Base-by-base conservation (phyloP, 371 early-diverging fungal species). In the Haplosporangium sp. region DNA sequence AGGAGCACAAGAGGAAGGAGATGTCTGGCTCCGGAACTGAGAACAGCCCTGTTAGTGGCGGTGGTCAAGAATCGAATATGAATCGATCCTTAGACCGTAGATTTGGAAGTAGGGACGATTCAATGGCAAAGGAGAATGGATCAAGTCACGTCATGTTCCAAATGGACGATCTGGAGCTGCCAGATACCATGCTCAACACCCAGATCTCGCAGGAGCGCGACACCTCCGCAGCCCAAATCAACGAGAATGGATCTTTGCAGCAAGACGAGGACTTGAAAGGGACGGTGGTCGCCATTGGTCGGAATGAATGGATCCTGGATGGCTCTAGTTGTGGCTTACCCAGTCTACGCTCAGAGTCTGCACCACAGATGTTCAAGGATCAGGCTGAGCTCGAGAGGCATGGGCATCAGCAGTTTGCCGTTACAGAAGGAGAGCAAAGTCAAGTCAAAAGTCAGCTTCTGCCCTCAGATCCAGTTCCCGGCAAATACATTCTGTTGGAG, bases 401-500 rank as follows among this genome's bases (percentile, higher is more conserved):
- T 18, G 50, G 16, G 4, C 79, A 20, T 1, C 51, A 38, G 2
- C 51, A 29, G 63, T 84, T 82, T 57, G 70, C 74, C 61, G 53
- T 65, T 42, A 62, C 55, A 5, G 41, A 62, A 4, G 59, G 7
- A 18, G 56, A 67, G 3, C 23, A n/a, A 12, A 61, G 64, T 2
- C 20, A 5, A 11, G 36, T 53, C 2, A 67, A 61, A 64, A 57
- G 61, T 23, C 67, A 63, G 57, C 74, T 73, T 29, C 80, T 83
- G 5, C 81, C 81, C 21, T 82, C 82, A 0, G 82, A 83, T 50
- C 74, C 83, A 48, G 81, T 69, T 38, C 82, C 83, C 23, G 87
- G 89, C 62, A 89, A 95, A 81, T 91, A 96, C 69, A 88, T 98
- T 65, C 82, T 98, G 9, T 82, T 99, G 82, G 90, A 96, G 62